These are phyloP conservation scores for Trypanosomatidae sp. DNA, from an alignment of 208 protist species.

Conservation along the genomic window DNA sequence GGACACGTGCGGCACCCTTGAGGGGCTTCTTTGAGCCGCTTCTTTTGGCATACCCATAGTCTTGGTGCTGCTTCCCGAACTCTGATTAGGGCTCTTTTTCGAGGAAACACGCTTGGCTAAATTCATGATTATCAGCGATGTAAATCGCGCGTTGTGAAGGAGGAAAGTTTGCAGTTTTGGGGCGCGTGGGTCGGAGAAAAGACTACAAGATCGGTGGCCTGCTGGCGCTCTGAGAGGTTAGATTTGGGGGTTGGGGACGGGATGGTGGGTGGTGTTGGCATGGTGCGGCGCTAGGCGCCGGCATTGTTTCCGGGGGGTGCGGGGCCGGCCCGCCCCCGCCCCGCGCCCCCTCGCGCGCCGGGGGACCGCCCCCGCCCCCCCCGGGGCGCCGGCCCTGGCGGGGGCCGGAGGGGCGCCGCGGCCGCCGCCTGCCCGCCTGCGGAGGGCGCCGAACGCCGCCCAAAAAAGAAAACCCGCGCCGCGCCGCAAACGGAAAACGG, in stretches of 20 bases:
- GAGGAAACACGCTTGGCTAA: not conserved
- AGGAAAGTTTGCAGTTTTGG: not conserved
- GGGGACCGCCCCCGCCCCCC: no score
- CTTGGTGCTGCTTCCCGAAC: not conserved
- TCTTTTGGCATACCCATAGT: not conserved
- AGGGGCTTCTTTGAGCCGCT: not conserved
- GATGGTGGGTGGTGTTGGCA: no score
- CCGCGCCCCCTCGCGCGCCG: no score
- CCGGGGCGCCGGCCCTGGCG: no score
- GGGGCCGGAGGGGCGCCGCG: not conserved
- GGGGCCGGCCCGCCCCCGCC: not conserved
- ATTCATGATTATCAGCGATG: not conserved
- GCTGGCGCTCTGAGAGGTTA: not conserved
- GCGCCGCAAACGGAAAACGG: not conserved
- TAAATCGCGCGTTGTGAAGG: not conserved
- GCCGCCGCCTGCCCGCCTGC: not conserved
- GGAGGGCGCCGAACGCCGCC: not conserved
- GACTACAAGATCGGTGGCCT: not conserved
- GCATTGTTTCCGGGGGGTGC: no score
- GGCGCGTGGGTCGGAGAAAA: not conserved
- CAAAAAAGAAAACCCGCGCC: not conserved
- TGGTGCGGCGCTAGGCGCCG: no score
- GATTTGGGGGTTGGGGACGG: not conserved
- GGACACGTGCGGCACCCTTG: slow-evolving; percentile 1
- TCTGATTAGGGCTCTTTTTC: not conserved